Base-by-base conservation (phyloP, 176 grass and related monocot genomes). In the Miscanthus lutarioriparius region DNA sequence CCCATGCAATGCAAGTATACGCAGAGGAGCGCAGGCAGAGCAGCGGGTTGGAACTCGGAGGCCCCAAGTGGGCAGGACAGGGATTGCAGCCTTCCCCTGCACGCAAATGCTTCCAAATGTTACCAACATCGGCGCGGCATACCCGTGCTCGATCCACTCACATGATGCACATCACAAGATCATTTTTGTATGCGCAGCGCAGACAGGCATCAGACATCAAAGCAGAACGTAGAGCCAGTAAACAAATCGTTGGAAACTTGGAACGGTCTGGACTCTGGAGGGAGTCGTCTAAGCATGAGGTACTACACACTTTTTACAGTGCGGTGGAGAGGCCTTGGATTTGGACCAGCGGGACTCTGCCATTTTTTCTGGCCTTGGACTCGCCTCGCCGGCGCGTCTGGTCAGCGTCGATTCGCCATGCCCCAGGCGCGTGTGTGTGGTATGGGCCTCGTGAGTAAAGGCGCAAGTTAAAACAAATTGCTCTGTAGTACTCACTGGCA, bases 31-130 rank as follows among this genome's bases (percentile, higher is more conserved):
- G 44, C 56, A 4, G 20, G 51, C 80, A 30, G 4, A 23, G 17
- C 28, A 4, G 63, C 48, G 78, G 32, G 63, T 68, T 53, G 87
- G 88, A 69, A 72, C 64, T 84, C 63, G 75, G 76, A 75, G 81
- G 77, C 35, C 12, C 44, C 36, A 73, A 25, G 47, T 26, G 81
- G 78, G 17, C 74, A 78, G 39, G 76, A 84, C 89, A 91, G 61
- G 75, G 85, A 91, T 91, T 44, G 80, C 80, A 84, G 85, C 80
- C 85, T 87, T 91, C 85, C 23, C 49, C 74, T 2, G 39, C 76
- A 91, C 85, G 85, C 89, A 71, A 87, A 43, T 87, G 84, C 85
- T 64, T 64, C 89, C 76, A 87, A 90, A 69, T 25, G 45, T 79
- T 74, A 43, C 37, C 35, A 20, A 47, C 76, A 85, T 36, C 87